Evolutionary conservation across 805 yeast species (phyloP).

Genomic region (Wickerhamomyces mucosus): DNA sequence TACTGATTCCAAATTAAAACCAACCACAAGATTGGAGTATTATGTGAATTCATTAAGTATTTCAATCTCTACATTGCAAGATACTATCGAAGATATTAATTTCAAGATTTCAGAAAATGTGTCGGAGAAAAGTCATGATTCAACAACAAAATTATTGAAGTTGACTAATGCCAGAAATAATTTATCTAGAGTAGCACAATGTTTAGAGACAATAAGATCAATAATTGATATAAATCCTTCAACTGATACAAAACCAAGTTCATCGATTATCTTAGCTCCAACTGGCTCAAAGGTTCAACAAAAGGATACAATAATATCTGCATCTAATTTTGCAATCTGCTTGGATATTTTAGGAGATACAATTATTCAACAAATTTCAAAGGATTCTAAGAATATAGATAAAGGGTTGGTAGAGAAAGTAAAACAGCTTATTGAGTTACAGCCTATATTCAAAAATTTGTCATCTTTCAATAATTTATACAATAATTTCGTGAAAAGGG

Average conservation of each 20-base stretch:
- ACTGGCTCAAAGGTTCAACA: slow-evolving; percentile 7
- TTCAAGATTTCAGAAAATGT: slow-evolving; percentile 3
- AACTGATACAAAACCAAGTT: background rate
- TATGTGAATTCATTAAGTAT: slow-evolving; percentile 52
- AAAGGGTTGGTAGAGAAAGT: slow-evolving; percentile 31
- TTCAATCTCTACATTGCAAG: slow-evolving; percentile 46
- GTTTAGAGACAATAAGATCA: slow-evolving; percentile 35
- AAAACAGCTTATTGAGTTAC: slow-evolving; percentile 36
- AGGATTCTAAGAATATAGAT: slow-evolving; percentile 23
- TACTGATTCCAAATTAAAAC: slow-evolving; percentile 22
- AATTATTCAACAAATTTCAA: slow-evolving; percentile 30
- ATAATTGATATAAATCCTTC: slow-evolving; percentile 24
- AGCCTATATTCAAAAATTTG: slow-evolving; percentile 45
- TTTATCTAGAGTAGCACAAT: slow-evolving; percentile 34
- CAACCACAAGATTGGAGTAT: slow-evolving; percentile 54
- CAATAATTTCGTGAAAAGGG: slow-evolving; percentile 34
- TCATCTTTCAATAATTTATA: slow-evolving; percentile 41
- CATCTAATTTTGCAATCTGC: slow-evolving; percentile 26
- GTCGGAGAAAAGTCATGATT: slow-evolving; percentile 23
- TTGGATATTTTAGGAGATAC: slow-evolving; percentile 36
- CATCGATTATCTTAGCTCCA: slow-evolving; percentile 11
- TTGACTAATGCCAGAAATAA: slow-evolving; percentile 37
- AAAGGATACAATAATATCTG: slow-evolving; percentile 18
- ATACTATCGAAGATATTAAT: slow-evolving; percentile 27
- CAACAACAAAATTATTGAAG: slow-evolving; percentile 29